These are phyloP conservation scores for Suhomyces bribrorum DNA, from an alignment of 1,139 yeast species.

Conservation along the genomic window DNA sequence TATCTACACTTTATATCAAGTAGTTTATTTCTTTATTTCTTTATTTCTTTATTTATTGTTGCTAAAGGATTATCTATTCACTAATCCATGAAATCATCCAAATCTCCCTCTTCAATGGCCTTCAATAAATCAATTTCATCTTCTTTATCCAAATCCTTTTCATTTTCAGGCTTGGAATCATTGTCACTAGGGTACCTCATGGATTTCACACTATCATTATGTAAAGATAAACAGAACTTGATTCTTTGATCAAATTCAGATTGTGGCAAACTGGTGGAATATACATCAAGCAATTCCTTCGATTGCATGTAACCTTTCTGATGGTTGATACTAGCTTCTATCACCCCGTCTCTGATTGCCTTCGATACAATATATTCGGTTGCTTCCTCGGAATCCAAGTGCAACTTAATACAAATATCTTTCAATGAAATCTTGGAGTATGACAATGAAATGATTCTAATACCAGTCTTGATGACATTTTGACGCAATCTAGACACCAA, in stretches of 20 bases:
- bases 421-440: constrained; percentile 89
- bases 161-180: constrained; percentile 21
- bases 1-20: neutral
- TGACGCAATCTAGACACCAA: constrained; percentile 89
- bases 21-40: neutral
- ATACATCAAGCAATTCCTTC: constrained; percentile 80
- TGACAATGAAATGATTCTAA: constrained; percentile 87
- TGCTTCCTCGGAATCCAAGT: constrained; percentile 89
- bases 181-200: constrained; percentile 80
- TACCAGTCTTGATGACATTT: constrained; percentile 97
- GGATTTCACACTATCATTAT: constrained; percentile 90
- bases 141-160: constrained; percentile 35
- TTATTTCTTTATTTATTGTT: neutral
- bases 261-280: constrained; percentile 87
- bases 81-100: constrained; percentile 52
- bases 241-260: constrained; percentile 89
- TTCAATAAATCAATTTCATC: constrained; percentile 48
- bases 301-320: constrained; percentile 91
- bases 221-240: constrained; percentile 84
- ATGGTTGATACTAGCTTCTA: constrained; percentile 92
- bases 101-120: constrained; percentile 52
- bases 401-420: constrained; percentile 87
- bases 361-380: constrained; percentile 97
- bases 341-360: constrained; percentile 96
- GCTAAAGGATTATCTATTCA: neutral